Conservation (phyloP, 495 filamentous ascomycete genomes). For the Amorphotheca resinae region DNA sequence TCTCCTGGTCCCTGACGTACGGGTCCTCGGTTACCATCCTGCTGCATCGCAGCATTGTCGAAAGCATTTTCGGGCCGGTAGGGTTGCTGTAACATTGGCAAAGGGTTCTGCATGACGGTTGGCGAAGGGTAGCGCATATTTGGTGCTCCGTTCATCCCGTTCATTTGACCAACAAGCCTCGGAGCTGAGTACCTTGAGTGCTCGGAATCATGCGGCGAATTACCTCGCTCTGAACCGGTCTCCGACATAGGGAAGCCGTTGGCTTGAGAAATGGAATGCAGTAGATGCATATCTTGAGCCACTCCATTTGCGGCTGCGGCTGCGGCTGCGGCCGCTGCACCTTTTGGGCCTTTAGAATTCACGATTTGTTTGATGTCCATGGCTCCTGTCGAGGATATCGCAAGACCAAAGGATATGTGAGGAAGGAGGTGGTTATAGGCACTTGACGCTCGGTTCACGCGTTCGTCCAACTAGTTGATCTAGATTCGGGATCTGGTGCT, state of each 20-base stretch:
- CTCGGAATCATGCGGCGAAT: slow-evolving; percentile 59
- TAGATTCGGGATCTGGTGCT: slow-evolving; percentile 9
- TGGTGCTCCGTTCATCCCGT: slow-evolving; percentile 25
- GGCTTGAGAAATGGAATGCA: slow-evolving; percentile 43
- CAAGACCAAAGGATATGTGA: background rate
- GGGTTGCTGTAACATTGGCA: slow-evolving; percentile 43
- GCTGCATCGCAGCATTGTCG: slow-evolving; percentile 23
- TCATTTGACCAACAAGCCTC: slow-evolving; percentile 21
- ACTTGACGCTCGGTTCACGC: slow-evolving; percentile 19
- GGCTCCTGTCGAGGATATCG: background rate
- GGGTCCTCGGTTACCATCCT: slow-evolving; percentile 10
- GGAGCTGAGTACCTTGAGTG: slow-evolving; percentile 42
- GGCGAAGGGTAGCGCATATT: slow-evolving; percentile 45
- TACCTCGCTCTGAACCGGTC: slow-evolving; percentile 53
- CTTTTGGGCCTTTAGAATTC: slow-evolving; percentile 48
- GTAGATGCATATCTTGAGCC: slow-evolving; percentile 32
- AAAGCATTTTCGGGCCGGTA: slow-evolving; percentile 29
- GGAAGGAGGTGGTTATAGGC: slow-evolving; percentile 13
- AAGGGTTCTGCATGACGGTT: slow-evolving; percentile 38
- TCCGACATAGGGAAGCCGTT: slow-evolving; percentile 34
- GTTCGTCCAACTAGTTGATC: slow-evolving; percentile 16
- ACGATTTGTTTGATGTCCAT: slow-evolving; percentile 65
- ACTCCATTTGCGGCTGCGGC: slow-evolving; percentile 16
- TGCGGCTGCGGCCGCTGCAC: slow-evolving; percentile 22
- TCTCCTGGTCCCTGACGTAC: slow-evolving; percentile 13